A percentile compares a stretch with the other conserved stretches of the same genome.
Conservation (phyloP, 2,329 filamentous ascomycete species). For the Epicoccum sorghinum region DNA sequence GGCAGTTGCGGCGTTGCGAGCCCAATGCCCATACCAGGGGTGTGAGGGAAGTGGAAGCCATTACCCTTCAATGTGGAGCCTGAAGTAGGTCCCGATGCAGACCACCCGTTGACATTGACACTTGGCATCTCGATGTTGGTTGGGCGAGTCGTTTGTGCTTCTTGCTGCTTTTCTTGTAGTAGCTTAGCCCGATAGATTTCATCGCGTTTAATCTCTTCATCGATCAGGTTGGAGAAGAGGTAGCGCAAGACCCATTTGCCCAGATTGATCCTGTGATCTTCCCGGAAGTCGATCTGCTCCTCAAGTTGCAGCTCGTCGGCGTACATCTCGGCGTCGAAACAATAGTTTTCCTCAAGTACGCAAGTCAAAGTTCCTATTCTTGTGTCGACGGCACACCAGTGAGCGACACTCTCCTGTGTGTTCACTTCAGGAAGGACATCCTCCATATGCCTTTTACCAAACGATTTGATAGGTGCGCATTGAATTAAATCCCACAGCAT, state of each 20-base stretch:
- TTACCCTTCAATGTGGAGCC: slow-evolving; percentile 64
- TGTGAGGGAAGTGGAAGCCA: slow-evolving; percentile 64
- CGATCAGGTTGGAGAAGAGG: slow-evolving; percentile 85
- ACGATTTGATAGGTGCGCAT: slow-evolving; percentile 88
- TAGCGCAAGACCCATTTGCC: slow-evolving; percentile 96
- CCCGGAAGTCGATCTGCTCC: slow-evolving; percentile 79
- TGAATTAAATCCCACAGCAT: slow-evolving; percentile 93
- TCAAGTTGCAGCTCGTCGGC: slow-evolving; percentile 83
- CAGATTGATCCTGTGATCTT: slow-evolving; percentile 95
- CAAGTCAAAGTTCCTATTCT: slow-evolving; percentile 91
- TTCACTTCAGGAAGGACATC: slow-evolving; percentile 89
- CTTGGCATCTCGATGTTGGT: slow-evolving; percentile 65
- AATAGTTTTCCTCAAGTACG: slow-evolving; percentile 90
- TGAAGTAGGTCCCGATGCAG: slow-evolving; percentile 52
- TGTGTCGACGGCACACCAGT: slow-evolving; percentile 96
- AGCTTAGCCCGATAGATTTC: slow-evolving; percentile 73
- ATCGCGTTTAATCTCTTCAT: slow-evolving; percentile 87
- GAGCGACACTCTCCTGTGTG: slow-evolving; percentile 84
- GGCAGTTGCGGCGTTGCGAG: slow-evolving; percentile 68
- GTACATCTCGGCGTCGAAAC: slow-evolving; percentile 97
- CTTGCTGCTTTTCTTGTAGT: slow-evolving; percentile 66
- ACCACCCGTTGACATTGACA: slow-evolving; percentile 54
- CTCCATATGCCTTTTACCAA: slow-evolving; percentile 91
- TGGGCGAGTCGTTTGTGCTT: slow-evolving; percentile 65
- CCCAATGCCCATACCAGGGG: slow-evolving; percentile 79